Evolutionary conservation across 164 flowering plant species (phyloP).

Genomic region (Paratinospora sagittata): DNA sequence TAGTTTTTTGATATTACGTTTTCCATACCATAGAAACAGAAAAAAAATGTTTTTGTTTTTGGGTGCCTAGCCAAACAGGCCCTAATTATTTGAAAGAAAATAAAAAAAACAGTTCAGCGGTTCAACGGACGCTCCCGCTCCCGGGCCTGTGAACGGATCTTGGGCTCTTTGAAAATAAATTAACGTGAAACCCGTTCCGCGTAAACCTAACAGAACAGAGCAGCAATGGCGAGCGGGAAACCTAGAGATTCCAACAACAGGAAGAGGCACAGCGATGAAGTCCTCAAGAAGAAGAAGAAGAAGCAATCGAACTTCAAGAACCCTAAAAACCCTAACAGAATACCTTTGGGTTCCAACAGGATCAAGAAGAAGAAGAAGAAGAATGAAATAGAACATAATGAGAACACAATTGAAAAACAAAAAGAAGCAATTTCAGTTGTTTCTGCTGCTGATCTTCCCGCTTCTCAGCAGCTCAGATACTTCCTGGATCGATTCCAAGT

Average conservation of each 20-base stretch:
- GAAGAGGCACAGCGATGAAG: constrained; percentile 24
- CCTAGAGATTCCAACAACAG: background rate
- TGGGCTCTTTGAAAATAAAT: background rate
- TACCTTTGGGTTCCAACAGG: constrained; percentile 25
- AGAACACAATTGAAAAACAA: constrained; percentile 8
- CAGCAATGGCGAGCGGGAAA: background rate
- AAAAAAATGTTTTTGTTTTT: too few species aligned
- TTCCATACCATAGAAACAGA: too few species aligned
- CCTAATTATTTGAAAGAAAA: too few species aligned
- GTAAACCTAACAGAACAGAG: background rate
- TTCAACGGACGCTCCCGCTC: background rate
- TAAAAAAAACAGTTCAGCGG: too few species aligned
- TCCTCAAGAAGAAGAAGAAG: background rate
- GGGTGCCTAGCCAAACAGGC: too few species aligned
- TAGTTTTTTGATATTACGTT: too few species aligned
- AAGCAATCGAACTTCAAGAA: background rate
- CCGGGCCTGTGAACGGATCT: too few species aligned
- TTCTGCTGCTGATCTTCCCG: constrained; percentile 12
- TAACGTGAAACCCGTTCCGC: background rate
- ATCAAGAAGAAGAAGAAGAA: constrained; percentile 23
- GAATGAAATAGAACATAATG: too few species aligned
- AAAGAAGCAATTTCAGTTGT: background rate
- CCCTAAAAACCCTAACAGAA: constrained; percentile 30
- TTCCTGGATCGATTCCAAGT: constrained; percentile 54
- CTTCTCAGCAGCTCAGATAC: constrained; percentile 52